Base-by-base conservation (phyloP, 331 rosid species). In the Acacia pycnantha region DNA sequence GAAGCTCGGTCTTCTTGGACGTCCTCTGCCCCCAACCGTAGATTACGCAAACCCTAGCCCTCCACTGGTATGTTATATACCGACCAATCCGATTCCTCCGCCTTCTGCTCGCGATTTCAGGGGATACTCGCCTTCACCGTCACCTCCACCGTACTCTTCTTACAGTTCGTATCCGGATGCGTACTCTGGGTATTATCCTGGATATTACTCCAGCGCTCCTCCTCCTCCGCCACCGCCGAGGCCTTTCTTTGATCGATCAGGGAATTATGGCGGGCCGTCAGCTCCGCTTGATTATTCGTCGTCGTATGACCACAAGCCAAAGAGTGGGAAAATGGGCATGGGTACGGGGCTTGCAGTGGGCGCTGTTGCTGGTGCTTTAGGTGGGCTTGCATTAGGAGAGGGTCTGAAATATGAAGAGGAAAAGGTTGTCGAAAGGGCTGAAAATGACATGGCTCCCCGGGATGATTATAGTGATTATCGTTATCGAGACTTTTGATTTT, bases 321-420 rank as follows among this genome's bases (percentile, higher is more conserved):
- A 77, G 84, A 77, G 86, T 22, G 85, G 83, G 59, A 90, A 85
- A 79, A 48, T 90, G 88, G 93, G 94, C 27, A 9, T 88, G 77
- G 95, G 95, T 3, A 22, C 95, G 5, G 95, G 97, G 62, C 84
- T 92, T 15, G 93, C 94, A 6, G 92, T 86, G 29, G 97, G 95
- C 5, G 98, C 97, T 18, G 93, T 84, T 18, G 91, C 95, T 6
- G 97, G 97, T 64, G 88, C 89, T 8, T 10, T 94, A 64, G 91
- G 95, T 12, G 97, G 94, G 27, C 83, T 94, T 51, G 93, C 95
- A 26, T 69, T 94, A 54, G 95, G 91, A 5, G 98, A 94, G 53
- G 94, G 93, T 44, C 82, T 86, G 81, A 86, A 84, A 77, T 94
- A 87, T 50, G 94, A 94, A 80, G 95, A 92, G 82, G 93, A 88